Conservation (phyloP, 1,284 basidiomycete species). For the Boletus mariae region DNA sequence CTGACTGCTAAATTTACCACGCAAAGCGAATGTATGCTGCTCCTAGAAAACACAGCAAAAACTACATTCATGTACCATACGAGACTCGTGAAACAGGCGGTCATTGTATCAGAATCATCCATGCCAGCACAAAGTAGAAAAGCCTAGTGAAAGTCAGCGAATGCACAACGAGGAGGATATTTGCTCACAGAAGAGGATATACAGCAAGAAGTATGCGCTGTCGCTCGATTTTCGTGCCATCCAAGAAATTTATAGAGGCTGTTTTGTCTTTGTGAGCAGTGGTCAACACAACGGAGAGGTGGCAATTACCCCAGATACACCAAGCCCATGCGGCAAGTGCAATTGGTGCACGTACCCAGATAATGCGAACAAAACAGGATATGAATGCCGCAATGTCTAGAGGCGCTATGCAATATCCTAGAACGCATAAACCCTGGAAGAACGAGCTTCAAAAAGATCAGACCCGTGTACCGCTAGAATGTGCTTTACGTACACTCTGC, state of each 20-base stretch:
- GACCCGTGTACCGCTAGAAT: background rate
- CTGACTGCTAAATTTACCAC: background rate
- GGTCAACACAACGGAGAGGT: background rate
- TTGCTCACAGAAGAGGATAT: slow-evolving; percentile 77
- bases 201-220: slow-evolving; percentile 87
- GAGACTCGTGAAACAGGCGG: background rate
- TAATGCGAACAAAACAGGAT: slow-evolving; percentile 78
- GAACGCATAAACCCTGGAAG: slow-evolving; percentile 90
- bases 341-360: slow-evolving; percentile 84
- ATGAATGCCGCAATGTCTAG: slow-evolving; percentile 86
- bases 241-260: slow-evolving; percentile 94
- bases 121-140: slow-evolving; percentile 83
- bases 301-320: slow-evolving; percentile 86
- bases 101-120: slow-evolving; percentile 92
- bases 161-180: background rate
- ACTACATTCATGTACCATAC: slow-evolving; percentile 16
- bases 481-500: slow-evolving; percentile 70
- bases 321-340: slow-evolving; percentile 85
- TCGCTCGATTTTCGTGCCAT: slow-evolving; percentile 87
- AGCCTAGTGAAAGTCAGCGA: slow-evolving; percentile 42
- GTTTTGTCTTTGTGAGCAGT: slow-evolving; percentile 8
- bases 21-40: background rate
- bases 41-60: slow-evolving; percentile 3
- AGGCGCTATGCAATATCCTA: slow-evolving; percentile 90
- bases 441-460: slow-evolving; percentile 65